Percentiles rank a stretch among this genome's conserved stretches.
These are phyloP conservation scores for Botrytis squamosa DNA, from an alignment of 2,329 filamentous ascomycete species.

Conservation along the genomic window DNA sequence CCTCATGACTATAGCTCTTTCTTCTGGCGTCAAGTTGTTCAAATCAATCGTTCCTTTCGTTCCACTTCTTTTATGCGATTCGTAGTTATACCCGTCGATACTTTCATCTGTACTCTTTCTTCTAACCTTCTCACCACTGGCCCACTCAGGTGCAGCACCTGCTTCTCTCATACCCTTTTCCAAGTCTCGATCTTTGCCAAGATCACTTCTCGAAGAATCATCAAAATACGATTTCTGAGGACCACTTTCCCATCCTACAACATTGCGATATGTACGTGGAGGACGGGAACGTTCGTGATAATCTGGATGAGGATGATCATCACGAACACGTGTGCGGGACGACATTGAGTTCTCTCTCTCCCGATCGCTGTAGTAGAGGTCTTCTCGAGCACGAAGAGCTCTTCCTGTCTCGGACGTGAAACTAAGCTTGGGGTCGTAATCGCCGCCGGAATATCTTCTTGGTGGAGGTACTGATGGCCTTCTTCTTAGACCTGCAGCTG, in stretches of 20 bases:
- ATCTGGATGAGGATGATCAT: constrained; percentile 30
- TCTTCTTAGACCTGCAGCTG: constrained; percentile 12
- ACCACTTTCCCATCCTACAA: constrained; percentile 23
- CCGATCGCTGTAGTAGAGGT: constrained; percentile 3
- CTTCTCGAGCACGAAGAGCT: constrained; percentile 14
- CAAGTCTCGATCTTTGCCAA: constrained; percentile 26
- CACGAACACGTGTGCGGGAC: not conserved
- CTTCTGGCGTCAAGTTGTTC: constrained; percentile 42
- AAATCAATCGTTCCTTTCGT: constrained; percentile 40
- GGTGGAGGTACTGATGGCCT: constrained; percentile 9
- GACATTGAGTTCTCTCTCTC: constrained; percentile 16
- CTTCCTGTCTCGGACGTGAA: constrained; percentile 11
- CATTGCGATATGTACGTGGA: constrained; percentile 33
- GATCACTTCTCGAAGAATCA: constrained; percentile 24
- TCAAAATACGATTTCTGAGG: constrained; percentile 31
- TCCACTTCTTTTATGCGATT: constrained; percentile 21
- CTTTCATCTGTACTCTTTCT: constrained; percentile 26
- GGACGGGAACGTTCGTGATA: constrained; percentile 31
- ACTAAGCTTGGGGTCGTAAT: constrained; percentile 14
- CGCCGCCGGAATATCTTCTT: constrained; percentile 10
- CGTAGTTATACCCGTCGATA: constrained; percentile 35
- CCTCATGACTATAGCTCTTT: constrained; percentile 46
- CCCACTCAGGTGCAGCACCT: not conserved
- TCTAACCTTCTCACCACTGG: constrained; percentile 20
- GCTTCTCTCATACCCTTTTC: constrained; percentile 21